A percentile compares a stretch with the other conserved stretches of the same genome.
Evolutionary conservation across 352 stramenopile genomes (phyloP).

Genomic region (Phytopythium ostracodes): DNA sequence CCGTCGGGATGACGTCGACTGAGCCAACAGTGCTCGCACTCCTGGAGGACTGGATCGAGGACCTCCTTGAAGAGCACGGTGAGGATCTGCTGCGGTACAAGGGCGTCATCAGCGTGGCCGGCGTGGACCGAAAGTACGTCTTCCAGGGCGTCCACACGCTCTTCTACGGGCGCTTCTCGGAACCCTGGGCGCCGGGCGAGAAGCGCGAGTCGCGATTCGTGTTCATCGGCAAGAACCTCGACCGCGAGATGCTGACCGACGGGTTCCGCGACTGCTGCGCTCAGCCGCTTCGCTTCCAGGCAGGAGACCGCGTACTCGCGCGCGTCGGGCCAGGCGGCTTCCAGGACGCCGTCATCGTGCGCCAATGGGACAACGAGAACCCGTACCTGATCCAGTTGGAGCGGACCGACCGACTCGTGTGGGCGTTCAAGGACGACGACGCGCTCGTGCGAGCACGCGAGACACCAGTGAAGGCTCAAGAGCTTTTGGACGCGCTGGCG

Average conservation of each 20-base stretch:
- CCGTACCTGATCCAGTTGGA: conserved; percentile 41
- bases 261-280: conserved; percentile 43
- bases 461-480: not conserved
- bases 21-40: conserved; percentile 83
- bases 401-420: conserved; percentile 32
- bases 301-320: conserved; percentile 38
- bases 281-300: conserved; percentile 29
- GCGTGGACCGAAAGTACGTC: conserved; percentile 92
- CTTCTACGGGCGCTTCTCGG: conserved; percentile 89
- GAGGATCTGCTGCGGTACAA: conserved; percentile 94
- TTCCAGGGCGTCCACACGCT: conserved; percentile 97
- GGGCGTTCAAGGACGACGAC: conserved; percentile 38
- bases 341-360: conserved; percentile 26
- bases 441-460: conserved; percentile 19
- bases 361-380: conserved; percentile 51
- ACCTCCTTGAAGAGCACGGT: conserved; percentile 87
- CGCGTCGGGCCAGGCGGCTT: conserved; percentile 33
- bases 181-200: conserved; percentile 82
- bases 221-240: conserved; percentile 92
- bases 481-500: not conserved
- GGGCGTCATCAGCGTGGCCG: conserved; percentile 90
- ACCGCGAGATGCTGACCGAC: conserved; percentile 47
- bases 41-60: conserved; percentile 96
- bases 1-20: conserved; percentile 28
- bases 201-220: conserved; percentile 89